Conservation (phyloP, 495 filamentous ascomycete genomes). For the Aspergillus sclerotiicarbonarius region DNA sequence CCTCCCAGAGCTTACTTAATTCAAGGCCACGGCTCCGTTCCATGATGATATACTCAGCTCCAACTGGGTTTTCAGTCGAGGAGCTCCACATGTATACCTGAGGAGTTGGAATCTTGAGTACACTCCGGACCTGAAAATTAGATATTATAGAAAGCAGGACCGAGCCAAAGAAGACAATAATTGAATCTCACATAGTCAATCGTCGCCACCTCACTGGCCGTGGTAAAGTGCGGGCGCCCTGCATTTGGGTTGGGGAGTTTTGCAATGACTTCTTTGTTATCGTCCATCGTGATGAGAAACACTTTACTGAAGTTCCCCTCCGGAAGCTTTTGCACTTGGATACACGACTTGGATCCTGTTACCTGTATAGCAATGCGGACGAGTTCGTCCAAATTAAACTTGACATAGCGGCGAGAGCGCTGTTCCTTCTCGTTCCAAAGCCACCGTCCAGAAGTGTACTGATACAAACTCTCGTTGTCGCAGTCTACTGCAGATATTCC, state of each 20-base stretch:
- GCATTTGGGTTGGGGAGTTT: slow-evolving; percentile 7
- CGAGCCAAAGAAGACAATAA: neutral
- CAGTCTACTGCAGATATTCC: neutral
- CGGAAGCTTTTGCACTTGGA: slow-evolving; percentile 1
- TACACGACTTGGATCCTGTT: neutral
- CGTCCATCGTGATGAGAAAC: slow-evolving; percentile 31
- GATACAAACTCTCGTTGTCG: neutral
- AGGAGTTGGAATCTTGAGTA: slow-evolving; percentile 6
- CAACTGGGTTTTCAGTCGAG: neutral
- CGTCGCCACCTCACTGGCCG: slow-evolving; percentile 6
- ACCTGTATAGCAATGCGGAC: neutral
- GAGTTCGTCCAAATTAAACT: neutral
- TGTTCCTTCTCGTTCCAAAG: neutral
- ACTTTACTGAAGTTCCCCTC: slow-evolving; percentile 39
- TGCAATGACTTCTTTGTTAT: slow-evolving; percentile 26
- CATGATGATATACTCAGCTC: slow-evolving; percentile 12
- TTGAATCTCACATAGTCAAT: neutral
- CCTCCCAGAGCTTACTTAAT: slow-evolving; percentile 10
- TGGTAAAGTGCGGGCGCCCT: neutral
- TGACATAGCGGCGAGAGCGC: neutral
- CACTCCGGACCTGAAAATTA: neutral
- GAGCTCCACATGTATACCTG: slow-evolving; percentile 3
- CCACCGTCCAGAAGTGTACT: neutral
- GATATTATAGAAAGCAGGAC: neutral
- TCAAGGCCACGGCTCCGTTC: slow-evolving; percentile 6